Evolutionary conservation across 108 stramenopile genomes (phyloP), one percentile per base, ranked within the genome.

Genomic region (Bacterosira constricta): DNA sequence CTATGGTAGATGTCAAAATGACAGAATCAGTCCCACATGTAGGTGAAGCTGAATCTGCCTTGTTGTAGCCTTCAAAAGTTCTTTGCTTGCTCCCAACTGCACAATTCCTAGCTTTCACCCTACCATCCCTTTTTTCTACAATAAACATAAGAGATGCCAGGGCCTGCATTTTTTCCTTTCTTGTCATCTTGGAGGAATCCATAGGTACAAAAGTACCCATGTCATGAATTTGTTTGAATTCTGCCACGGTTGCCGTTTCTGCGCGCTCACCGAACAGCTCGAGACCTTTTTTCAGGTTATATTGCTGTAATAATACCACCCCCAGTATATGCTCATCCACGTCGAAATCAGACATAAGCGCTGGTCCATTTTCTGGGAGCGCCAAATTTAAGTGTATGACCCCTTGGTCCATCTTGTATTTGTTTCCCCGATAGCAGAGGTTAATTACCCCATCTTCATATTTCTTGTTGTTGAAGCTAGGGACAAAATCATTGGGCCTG

Each of bases 211-310:
- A 67, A 3, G 54, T 55, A 2, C 38, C 12, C 6, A 38, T 21
- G 27, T 42, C 37, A 13, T 55, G 52, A 0, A 55, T 51, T n/a
- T 67, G 66, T 12, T 38, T 39, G 3, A 54, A 32, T 18, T 67
- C 66, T 13, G 17, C 41, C 23, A 9, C 12, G 3, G 37, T 52
- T 13, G 62, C 41, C 11, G 15, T 3, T 23, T 45, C 27, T 8
- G 29, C 62, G 0, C 45, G 11, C n/a, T 63, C 27, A 45, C 62
- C 62, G 30, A 44, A 63, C 9, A 37, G 9, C 8, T 4, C 21
- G 9, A 60, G 7, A 7, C 37, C 59, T 67, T 53, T 34, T 6
- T 55, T 34, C 15, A 67, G 4, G 13, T 10, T 32, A 20, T 20
- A 55, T 67, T 53, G 46, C 23, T 23, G 34, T n/a, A 37, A 4